Percentiles rank a stretch among this genome's conserved stretches.
Conservation (phyloP, 2,329 filamentous ascomycete genomes). For the Dothiorella sarmentorum region DNA sequence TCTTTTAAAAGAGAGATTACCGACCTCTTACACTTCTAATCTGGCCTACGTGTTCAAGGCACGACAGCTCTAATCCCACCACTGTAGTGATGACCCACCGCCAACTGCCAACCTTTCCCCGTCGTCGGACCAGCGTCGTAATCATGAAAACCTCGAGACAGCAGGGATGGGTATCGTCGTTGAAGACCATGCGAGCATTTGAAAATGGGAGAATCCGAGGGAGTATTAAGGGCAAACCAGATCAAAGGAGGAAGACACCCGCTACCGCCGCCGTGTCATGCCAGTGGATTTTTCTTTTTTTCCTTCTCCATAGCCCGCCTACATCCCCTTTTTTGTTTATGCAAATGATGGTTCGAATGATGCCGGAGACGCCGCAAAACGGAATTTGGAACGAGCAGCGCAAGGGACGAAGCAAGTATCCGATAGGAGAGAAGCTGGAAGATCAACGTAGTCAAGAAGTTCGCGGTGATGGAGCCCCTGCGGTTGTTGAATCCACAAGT, state of each 20-base stretch:
- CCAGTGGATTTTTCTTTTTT: not conserved
- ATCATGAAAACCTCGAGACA: not conserved
- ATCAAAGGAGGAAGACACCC: not conserved
- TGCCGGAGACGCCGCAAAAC: not conserved
- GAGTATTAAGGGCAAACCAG: not conserved
- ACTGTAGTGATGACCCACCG: not conserved
- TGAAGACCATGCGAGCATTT: slow-evolving; percentile 14
- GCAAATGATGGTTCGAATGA: not conserved
- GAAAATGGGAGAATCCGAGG: not conserved
- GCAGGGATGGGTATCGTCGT: slow-evolving; percentile 18
- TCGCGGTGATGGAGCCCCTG: slow-evolving; percentile 8
- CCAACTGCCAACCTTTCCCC: not conserved
- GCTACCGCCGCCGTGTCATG: not conserved
- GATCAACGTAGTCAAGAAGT: not conserved
- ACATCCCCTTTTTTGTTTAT: not conserved
- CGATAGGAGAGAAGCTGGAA: not conserved
- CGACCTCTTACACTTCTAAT: not conserved
- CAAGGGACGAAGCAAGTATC: not conserved
- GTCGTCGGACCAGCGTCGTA: not conserved
- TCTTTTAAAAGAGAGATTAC: too few relatives aligned
- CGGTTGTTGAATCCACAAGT: slow-evolving; percentile 17
- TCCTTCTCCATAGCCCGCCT: not conserved
- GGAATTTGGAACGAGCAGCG: not conserved
- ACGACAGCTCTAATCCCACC: too few relatives aligned
- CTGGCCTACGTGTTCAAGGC: not conserved